These are phyloP conservation scores for Tuber umbilicatum DNA, from an alignment of 495 filamentous ascomycete genomes.

Conservation along the genomic window DNA sequence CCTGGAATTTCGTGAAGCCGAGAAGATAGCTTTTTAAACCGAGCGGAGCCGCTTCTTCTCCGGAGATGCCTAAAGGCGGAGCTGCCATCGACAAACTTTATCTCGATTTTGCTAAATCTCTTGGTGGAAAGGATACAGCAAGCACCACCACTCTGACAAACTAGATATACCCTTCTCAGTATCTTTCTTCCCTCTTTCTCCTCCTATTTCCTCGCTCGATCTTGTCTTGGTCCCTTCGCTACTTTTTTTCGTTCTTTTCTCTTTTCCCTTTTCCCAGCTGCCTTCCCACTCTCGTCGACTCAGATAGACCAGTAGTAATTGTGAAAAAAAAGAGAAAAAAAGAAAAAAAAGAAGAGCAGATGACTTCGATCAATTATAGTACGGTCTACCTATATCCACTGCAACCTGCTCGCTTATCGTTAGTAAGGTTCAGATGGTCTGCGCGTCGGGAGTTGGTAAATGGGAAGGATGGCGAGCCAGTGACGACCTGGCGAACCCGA, in stretches of 20 bases:
- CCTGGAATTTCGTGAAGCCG: slow-evolving; percentile 19
- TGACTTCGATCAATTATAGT: neutral
- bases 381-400: neutral
- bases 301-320: neutral
- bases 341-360: neutral
- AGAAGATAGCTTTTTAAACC: slow-evolving; percentile 11
- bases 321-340: neutral
- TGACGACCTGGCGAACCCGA: neutral
- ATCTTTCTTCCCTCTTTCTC: neutral
- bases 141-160: neutral
- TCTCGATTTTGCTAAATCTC: neutral
- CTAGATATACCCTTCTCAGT: neutral
- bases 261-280: neutral
- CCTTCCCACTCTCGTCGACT: neutral
- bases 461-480: slow-evolving; percentile 6
- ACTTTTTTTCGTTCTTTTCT: neutral
- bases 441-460: neutral
- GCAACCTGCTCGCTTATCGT: neutral
- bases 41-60: neutral
- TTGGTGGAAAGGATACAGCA: neutral
- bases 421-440: neutral
- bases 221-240: neutral
- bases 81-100: slow-evolving; percentile 22
- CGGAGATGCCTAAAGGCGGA: slow-evolving; percentile 13
- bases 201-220: neutral